Conservation (phyloP, 2,329 filamentous ascomycete species). For the Whalleya microplaca region DNA sequence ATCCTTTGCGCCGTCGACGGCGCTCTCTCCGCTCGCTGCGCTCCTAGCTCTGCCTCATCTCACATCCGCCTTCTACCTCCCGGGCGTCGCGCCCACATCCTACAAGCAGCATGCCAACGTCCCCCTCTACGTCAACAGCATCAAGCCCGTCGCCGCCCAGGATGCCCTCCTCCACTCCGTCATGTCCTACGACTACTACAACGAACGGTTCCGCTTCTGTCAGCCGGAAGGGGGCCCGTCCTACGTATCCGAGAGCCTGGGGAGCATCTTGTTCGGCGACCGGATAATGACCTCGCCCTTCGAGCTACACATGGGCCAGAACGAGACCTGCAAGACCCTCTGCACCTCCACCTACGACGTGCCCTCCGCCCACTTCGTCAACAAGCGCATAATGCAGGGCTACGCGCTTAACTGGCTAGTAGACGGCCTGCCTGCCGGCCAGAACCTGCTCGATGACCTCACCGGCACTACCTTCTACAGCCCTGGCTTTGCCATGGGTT, state of each 20-base stretch:
- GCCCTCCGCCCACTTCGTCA: conserved; percentile 76
- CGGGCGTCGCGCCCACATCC: conserved; percentile 90
- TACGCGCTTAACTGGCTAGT: conserved; percentile 97
- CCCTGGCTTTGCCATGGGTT: conserved; percentile 84
- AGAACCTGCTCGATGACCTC: conserved; percentile 75
- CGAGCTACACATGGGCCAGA: conserved; percentile 81
- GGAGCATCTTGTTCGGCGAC: conserved; percentile 96
- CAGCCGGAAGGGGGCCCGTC: conserved; percentile 75
- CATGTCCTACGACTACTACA: conserved; percentile 95
- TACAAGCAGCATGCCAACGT: conserved; percentile 82
- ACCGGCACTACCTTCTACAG: conserved; percentile 84
- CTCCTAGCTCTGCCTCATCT: conserved; percentile 57
- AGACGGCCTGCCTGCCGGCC: conserved; percentile 89
- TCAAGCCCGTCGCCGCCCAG: conserved; percentile 80
- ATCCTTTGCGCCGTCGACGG: conserved; percentile 50
- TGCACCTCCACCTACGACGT: conserved; percentile 70
- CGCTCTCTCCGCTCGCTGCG: conserved; percentile 54
- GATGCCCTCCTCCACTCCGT: conserved; percentile 89
- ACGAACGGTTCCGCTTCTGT: conserved; percentile 86
- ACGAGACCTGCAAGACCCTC: conserved; percentile 84
- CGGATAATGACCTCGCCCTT: conserved; percentile 97
- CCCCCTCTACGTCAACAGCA: conserved; percentile 88
- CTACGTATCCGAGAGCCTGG: conserved; percentile 84
- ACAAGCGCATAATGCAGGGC: conserved; percentile 77
- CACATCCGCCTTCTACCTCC: conserved; percentile 85